A percentile compares a stretch with the other conserved stretches of the same genome.
These are phyloP conservation scores for Acanthamoeba culbertsoni DNA, from an alignment of 208 protist species.

Conservation along the genomic window DNA sequence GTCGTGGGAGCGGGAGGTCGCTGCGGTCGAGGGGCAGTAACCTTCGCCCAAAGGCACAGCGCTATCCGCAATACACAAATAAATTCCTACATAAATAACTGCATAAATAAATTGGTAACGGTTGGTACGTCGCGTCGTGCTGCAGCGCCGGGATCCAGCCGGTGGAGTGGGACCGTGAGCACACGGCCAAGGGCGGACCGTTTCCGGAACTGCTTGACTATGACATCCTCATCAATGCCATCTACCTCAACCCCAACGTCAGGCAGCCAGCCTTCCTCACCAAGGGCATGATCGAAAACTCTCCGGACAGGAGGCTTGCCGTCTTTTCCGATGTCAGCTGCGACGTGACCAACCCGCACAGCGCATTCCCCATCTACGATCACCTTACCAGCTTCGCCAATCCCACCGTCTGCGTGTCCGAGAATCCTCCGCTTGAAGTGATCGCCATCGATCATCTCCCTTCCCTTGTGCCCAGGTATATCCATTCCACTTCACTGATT, in stretches of 20 bases:
- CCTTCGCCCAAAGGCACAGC: neutral
- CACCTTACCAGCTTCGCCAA: slow-evolving; percentile 73
- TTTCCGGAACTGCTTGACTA: slow-evolving; percentile 73
- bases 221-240: slow-evolving; percentile 84
- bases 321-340: slow-evolving; percentile 80
- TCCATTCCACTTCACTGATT: no score
- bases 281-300: slow-evolving; percentile 64
- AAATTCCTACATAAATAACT: no score
- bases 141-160: neutral
- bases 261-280: slow-evolving; percentile 79
- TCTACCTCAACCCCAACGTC: slow-evolving; percentile 76
- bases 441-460: slow-evolving; percentile 84
- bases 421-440: slow-evolving; percentile 66
- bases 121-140: no score
- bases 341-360: slow-evolving; percentile 81
- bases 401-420: slow-evolving; percentile 62
- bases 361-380: slow-evolving; percentile 79
- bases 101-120: no score
- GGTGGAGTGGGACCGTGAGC: slow-evolving; percentile 76
- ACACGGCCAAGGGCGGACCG: slow-evolving; percentile 81
- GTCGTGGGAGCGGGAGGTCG: slow-evolving; percentile 76
- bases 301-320: slow-evolving; percentile 35
- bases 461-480: slow-evolving; percentile 78
- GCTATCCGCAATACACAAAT: no score
- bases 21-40: slow-evolving; percentile 68